Percentiles rank a stretch among this genome's conserved stretches.
Conservation (phyloP, 1,139 yeast species). For the Entelexis sorbosivorans region DNA sequence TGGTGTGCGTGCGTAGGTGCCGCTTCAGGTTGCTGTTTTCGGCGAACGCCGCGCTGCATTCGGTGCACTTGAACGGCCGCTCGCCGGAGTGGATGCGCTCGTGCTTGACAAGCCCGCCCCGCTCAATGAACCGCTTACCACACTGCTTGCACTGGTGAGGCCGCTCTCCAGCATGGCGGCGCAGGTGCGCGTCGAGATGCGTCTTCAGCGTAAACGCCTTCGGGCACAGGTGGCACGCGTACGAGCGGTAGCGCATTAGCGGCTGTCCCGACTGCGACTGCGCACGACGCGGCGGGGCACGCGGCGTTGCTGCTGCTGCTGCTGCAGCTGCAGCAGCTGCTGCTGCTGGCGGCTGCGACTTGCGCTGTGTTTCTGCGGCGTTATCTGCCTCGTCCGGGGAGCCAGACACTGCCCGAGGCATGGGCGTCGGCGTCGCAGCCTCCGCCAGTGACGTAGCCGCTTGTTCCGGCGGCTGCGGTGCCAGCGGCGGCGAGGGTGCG, state of each 20-base stretch:
- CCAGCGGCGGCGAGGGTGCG: too few relatives aligned
- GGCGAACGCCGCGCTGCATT: neutral
- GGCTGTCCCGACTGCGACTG: too few relatives aligned
- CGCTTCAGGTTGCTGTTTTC: neutral
- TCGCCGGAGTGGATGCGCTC: neutral
- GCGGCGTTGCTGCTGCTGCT: too few relatives aligned
- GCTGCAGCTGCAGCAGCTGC: too few relatives aligned
- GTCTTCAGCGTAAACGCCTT: neutral
- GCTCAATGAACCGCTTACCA: neutral
- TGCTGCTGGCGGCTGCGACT: too few relatives aligned
- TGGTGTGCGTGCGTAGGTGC: neutral
- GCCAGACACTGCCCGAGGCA: too few relatives aligned
- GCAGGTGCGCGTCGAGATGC: neutral
- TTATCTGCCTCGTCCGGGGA: too few relatives aligned
- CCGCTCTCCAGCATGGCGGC: neutral
- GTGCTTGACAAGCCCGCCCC: neutral
- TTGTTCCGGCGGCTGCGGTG: too few relatives aligned
- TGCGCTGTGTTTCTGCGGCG: too few relatives aligned
- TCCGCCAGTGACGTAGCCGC: too few relatives aligned
- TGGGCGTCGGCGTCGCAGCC: too few relatives aligned
- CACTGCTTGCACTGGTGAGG: neutral
- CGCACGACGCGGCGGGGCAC: too few relatives aligned
- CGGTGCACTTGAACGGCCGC: neutral
- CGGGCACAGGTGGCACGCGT: neutral
- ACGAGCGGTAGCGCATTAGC: neutral